Evolutionary conservation across 225 moss, liverwort and hornwort species (phyloP).

Genomic region (Marchantia paleacea): DNA sequence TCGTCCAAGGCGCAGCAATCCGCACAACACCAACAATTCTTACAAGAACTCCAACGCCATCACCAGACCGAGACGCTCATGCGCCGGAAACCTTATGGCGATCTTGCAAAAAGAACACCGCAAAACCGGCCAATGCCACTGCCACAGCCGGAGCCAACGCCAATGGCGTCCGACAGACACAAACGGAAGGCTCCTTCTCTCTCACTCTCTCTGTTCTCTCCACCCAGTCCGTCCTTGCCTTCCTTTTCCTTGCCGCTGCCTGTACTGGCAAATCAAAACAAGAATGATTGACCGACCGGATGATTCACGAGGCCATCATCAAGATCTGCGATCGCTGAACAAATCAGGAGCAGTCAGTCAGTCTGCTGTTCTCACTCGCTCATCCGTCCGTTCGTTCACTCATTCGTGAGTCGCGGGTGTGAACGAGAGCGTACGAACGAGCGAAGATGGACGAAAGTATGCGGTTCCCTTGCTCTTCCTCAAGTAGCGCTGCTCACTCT

Average conservation of each 20-base stretch:
- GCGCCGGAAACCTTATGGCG: not conserved
- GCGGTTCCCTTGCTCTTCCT: too few species aligned
- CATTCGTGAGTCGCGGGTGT: too few species aligned
- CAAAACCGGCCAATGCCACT: not conserved
- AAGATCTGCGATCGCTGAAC: not conserved
- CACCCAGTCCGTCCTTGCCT: too few species aligned
- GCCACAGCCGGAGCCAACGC: too few species aligned
- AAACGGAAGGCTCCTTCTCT: not conserved
- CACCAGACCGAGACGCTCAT: not conserved
- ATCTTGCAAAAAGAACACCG: not conserved
- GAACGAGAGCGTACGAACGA: too few species aligned
- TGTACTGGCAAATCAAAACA: not conserved
- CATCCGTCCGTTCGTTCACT: not conserved
- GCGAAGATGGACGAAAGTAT: too few species aligned
- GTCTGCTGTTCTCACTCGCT: too few species aligned
- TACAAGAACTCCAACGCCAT: slow-evolving; percentile 10
- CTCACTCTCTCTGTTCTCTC: not conserved
- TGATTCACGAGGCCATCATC: not conserved
- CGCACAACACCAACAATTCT: not conserved
- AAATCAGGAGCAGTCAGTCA: not conserved
- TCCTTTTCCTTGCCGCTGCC: not conserved
- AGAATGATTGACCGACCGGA: not conserved
- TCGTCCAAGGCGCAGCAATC: not conserved
- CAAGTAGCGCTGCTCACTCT: too few species aligned
- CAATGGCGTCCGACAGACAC: not conserved